Percentiles rank a stretch among this genome's conserved stretches.
Evolutionary conservation across 169 alveolate species (phyloP).

Genomic region (Amoebophrya sp.): DNA sequence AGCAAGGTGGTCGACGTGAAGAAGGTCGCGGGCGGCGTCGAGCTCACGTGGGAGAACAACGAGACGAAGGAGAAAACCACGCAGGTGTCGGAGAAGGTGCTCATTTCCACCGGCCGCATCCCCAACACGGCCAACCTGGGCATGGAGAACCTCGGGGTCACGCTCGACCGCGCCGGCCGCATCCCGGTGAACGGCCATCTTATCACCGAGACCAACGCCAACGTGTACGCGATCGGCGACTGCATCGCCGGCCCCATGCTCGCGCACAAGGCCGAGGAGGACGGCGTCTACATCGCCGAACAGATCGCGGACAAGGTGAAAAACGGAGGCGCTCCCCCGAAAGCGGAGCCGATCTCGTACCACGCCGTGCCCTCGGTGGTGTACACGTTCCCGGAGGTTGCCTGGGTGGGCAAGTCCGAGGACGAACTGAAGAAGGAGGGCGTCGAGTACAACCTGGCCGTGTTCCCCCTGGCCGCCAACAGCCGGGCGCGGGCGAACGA

Average conservation of each 20-base stretch:
- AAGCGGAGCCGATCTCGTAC: constrained; percentile 62
- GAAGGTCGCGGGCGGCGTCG: constrained; percentile 24
- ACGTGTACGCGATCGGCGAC: not conserved
- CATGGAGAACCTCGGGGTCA: constrained; percentile 71
- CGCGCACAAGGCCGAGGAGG: constrained; percentile 98
- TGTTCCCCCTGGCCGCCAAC: constrained; percentile 87
- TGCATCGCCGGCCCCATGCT: constrained; percentile 67
- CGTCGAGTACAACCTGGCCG: constrained; percentile 61
- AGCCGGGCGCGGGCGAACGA: constrained; percentile 83
- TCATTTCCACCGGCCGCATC: constrained; percentile 87
- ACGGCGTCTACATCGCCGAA: constrained; percentile 55
- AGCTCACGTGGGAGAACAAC: not conserved
- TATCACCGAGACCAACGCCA: not conserved
- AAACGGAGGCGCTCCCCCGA: not conserved
- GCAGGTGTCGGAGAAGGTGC: constrained; percentile 38
- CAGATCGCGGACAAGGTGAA: constrained; percentile 74
- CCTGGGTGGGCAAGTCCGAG: constrained; percentile 92
- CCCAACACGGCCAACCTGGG: constrained; percentile 79
- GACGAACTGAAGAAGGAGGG: constrained; percentile 58
- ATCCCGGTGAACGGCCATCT: not conserved
- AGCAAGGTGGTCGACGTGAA: constrained; percentile 46
- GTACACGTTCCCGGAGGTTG: constrained; percentile 95
- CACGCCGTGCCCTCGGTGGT: constrained; percentile 89
- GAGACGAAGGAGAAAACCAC: not conserved
- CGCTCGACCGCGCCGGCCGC: constrained; percentile 31